Conservation (phyloP, 1,284 basidiomycete genomes). For the Apiotrichum veenhuisii region DNA sequence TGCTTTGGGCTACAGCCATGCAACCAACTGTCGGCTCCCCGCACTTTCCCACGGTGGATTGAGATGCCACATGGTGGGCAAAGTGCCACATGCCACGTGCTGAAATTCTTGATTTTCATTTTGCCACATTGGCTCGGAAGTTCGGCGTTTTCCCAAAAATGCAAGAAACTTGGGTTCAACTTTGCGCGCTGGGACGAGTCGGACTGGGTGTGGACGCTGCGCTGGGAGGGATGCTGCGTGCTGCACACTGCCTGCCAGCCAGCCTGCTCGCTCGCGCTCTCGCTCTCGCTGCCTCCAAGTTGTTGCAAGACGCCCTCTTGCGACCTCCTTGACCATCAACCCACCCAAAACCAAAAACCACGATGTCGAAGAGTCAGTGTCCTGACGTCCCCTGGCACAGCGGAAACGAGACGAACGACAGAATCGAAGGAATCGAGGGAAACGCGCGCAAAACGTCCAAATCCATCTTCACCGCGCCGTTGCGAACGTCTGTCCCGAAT, state of each 20-base stretch:
- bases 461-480: no score
- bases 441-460: no score
- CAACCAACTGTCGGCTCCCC: no score
- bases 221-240: background rate
- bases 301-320: background rate
- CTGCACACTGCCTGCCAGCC: no score
- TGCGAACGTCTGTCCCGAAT: no score
- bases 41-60: no score
- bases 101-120: background rate
- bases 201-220: background rate
- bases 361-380: background rate
- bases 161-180: background rate
- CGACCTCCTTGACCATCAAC: conserved; percentile 5
- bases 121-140: background rate
- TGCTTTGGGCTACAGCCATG: no score
- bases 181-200: background rate
- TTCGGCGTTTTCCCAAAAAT: background rate
- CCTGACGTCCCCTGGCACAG: background rate
- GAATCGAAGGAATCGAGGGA: no score
- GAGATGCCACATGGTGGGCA: no score
- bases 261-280: background rate
- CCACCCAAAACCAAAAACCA: conserved; percentile 1
- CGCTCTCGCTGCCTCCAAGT: background rate
- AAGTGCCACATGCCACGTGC: background rate
- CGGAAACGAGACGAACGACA: background rate